phyloP scores from a whole-genome alignment of 2,329 filamentous ascomycete species.

The Diaporthe helianthi region DNA sequence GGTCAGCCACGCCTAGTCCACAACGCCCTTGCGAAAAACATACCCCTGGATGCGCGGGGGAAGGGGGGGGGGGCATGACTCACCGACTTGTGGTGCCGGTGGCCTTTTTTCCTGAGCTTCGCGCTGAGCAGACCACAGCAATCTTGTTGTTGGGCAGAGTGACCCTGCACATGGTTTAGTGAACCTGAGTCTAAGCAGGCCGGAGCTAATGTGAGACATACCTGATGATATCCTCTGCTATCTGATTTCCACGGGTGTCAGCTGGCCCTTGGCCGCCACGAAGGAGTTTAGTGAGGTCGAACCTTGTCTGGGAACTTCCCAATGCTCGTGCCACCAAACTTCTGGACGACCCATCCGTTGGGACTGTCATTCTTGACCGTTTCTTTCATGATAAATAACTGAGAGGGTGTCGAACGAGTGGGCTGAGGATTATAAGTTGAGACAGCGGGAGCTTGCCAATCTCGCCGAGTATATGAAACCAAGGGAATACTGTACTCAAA shows the following conservation, averaged over 20 bases:
- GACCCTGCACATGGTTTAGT: slow-evolving; percentile 50
- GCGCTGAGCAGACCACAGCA: slow-evolving; percentile 92
- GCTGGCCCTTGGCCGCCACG: slow-evolving; percentile 10
- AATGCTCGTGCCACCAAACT: slow-evolving; percentile 94
- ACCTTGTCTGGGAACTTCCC: slow-evolving; percentile 87
- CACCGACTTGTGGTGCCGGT: slow-evolving; percentile 95
- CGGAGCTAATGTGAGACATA: slow-evolving; percentile 45
- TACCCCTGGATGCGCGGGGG: slow-evolving; percentile 16
- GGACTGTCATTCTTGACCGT: slow-evolving; percentile 41
- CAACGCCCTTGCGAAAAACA: neutral
- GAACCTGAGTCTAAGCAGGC: slow-evolving; percentile 27
- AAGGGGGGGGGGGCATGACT: slow-evolving; percentile 56
- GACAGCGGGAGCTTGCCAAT: no score
- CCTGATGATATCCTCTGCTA: slow-evolving; percentile 75
- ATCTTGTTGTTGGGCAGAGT: slow-evolving; percentile 74
- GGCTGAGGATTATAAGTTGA: neutral
- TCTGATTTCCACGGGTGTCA: slow-evolving; percentile 44
- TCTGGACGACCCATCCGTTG: slow-evolving; percentile 84
- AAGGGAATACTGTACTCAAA: neutral
- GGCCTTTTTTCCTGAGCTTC: slow-evolving; percentile 92
- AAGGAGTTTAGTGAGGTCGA: slow-evolving; percentile 14
- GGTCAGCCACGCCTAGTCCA: slow-evolving; percentile 12
- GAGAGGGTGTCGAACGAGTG: neutral
- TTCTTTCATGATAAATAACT: slow-evolving; percentile 37
- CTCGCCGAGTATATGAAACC: neutral